A percentile compares a stretch with the other conserved stretches of the same genome.
Conservation (phyloP, 1,284 basidiomycete genomes). For the Psilocybe mexicana region DNA sequence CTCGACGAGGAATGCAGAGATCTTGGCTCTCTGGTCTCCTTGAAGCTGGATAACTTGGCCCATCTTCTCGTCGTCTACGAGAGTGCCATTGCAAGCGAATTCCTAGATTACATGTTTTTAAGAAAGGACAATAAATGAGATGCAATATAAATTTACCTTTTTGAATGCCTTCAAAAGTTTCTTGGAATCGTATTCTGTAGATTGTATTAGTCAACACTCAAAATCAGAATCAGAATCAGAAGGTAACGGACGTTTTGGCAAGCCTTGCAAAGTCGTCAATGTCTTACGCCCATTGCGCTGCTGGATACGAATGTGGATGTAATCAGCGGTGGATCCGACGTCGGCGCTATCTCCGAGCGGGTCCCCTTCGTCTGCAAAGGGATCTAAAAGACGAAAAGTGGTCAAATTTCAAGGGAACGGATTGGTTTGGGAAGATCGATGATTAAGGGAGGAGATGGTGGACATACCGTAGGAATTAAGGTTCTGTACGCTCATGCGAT, state of each 20-base stretch:
- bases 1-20: slow-evolving; percentile 82
- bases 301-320: slow-evolving; percentile 97
- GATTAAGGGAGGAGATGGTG: slow-evolving; percentile 19
- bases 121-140: not conserved
- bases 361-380: slow-evolving; percentile 91
- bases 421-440: slow-evolving; percentile 30
- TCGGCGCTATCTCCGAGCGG: slow-evolving; percentile 72
- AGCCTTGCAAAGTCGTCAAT: slow-evolving; percentile 95
- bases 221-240: slow-evolving; percentile 7
- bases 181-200: slow-evolving; percentile 92
- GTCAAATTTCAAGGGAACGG: slow-evolving; percentile 15
- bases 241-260: slow-evolving; percentile 78
- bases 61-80: slow-evolving; percentile 96
- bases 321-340: slow-evolving; percentile 82
- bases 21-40: slow-evolving; percentile 95
- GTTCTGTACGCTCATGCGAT: slow-evolving; percentile 93
- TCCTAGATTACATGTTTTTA: slow-evolving; percentile 55
- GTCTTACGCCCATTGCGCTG: slow-evolving; percentile 99
- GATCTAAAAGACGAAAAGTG: slow-evolving; percentile 56
- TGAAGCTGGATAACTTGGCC: slow-evolving; percentile 99
- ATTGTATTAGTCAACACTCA: slow-evolving; percentile 13
- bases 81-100: slow-evolving; percentile 98
- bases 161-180: slow-evolving; percentile 99
- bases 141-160: slow-evolving; percentile 58
- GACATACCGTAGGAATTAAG: slow-evolving; percentile 75